phyloP scores from a whole-genome alignment of 2,329 filamentous ascomycete species.

The Beauveria caledonica region DNA sequence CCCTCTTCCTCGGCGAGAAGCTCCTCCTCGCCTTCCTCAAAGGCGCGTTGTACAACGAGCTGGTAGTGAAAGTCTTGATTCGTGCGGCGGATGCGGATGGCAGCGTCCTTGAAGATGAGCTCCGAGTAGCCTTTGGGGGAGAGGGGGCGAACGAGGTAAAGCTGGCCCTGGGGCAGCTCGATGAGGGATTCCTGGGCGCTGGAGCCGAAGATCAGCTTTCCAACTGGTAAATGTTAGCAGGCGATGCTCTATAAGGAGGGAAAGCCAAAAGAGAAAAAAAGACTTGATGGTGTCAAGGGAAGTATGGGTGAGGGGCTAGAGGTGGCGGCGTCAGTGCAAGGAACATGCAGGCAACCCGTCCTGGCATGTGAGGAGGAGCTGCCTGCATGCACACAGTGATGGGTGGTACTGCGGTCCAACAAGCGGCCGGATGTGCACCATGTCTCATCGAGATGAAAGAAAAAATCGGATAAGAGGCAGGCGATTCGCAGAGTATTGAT shows the following conservation, averaged over 20 bases:
- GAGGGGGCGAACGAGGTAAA: slow-evolving; percentile 90
- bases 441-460: not conserved
- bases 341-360: slow-evolving; percentile 22
- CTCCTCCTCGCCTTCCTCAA: slow-evolving; percentile 95
- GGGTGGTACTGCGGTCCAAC: not conserved
- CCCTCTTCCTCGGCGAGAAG: slow-evolving; percentile 82
- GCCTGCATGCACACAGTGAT: not conserved
- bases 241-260: not conserved
- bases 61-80: slow-evolving; percentile 96
- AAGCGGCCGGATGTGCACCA: not conserved
- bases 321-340: slow-evolving; percentile 20
- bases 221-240: slow-evolving; percentile 46
- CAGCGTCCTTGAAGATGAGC: slow-evolving; percentile 96
- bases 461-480: not conserved
- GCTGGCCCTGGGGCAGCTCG: slow-evolving; percentile 89
- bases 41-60: slow-evolving; percentile 89
- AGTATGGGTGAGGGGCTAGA: slow-evolving; percentile 16
- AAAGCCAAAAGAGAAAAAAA: not conserved
- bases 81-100: slow-evolving; percentile 83
- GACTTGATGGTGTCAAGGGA: not conserved
- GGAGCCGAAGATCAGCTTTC: slow-evolving; percentile 86
- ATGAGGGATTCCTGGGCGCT: slow-evolving; percentile 86
- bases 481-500: not conserved
- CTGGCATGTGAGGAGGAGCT: slow-evolving; percentile 19
- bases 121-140: slow-evolving; percentile 98